These are phyloP conservation scores for Penicillium digitatum DNA, from an alignment of 2,329 filamentous ascomycete genomes.

Conservation along the genomic window DNA sequence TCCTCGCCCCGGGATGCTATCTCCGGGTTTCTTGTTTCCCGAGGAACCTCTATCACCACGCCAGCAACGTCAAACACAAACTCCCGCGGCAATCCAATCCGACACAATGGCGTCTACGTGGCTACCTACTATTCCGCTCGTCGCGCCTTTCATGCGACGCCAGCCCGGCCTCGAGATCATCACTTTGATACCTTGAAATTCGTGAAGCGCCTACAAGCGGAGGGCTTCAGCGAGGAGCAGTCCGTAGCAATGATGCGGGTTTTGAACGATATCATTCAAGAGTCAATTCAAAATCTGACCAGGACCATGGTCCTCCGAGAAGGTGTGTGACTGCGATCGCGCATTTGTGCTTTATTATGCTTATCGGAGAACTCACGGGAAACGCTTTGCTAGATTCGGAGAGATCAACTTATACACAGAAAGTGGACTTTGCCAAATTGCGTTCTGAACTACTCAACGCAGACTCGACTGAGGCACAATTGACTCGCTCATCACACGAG, in stretches of 20 bases:
- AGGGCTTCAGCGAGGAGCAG: conserved; percentile 94
- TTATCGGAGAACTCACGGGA: neutral
- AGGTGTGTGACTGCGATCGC: conserved; percentile 53
- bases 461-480: conserved; percentile 83
- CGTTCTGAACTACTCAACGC: conserved; percentile 89
- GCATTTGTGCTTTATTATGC: neutral
- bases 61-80: conserved; percentile 15
- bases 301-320: conserved; percentile 97
- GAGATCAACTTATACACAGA: conserved; percentile 65
- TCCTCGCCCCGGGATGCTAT: conserved; percentile 14
- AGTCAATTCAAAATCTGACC: conserved; percentile 96
- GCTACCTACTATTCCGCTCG: conserved; percentile 41
- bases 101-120: conserved; percentile 49
- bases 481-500: conserved; percentile 87
- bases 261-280: conserved; percentile 92
- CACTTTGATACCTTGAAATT: conserved; percentile 99
- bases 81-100: conserved; percentile 33
- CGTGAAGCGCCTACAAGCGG: conserved; percentile 79
- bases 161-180: conserved; percentile 66
- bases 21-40: conserved; percentile 19
- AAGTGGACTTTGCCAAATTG: conserved; percentile 96
- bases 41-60: conserved; percentile 16
- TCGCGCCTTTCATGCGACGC: conserved; percentile 61
- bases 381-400: conserved; percentile 41
- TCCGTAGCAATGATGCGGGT: conserved; percentile 98